Percentiles rank a stretch among this genome's conserved stretches.
These are phyloP conservation scores for Pichia cactophila DNA, from an alignment of 1,139 yeast species.

Conservation along the genomic window DNA sequence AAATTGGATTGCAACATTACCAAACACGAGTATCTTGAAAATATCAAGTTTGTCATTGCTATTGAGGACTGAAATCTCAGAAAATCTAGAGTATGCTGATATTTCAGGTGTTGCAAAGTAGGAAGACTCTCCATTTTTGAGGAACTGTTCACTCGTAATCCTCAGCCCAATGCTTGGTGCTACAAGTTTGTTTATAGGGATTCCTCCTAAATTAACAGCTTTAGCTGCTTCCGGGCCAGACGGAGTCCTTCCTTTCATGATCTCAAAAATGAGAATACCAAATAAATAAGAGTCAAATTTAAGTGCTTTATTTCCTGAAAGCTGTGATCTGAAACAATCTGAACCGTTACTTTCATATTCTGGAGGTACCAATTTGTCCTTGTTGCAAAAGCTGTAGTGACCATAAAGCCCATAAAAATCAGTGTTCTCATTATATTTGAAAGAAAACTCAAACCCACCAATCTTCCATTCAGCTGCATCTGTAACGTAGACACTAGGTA, in stretches of 20 bases:
- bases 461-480: slow-evolving; percentile 76
- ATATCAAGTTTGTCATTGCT: slow-evolving; percentile 47
- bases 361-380: slow-evolving; percentile 18
- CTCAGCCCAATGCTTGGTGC: slow-evolving; percentile 34
- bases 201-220: slow-evolving; percentile 9
- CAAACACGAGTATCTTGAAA: slow-evolving; percentile 37
- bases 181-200: slow-evolving; percentile 31
- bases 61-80: slow-evolving; percentile 44
- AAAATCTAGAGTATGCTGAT: slow-evolving; percentile 40
- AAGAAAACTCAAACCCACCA: slow-evolving; percentile 73
- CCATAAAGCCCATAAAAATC: slow-evolving; percentile 5
- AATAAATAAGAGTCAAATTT: slow-evolving; percentile 59
- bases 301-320: slow-evolving; percentile 26
- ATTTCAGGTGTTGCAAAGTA: slow-evolving; percentile 41
- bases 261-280: slow-evolving; percentile 47
- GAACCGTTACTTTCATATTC: slow-evolving; percentile 22
- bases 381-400: slow-evolving; percentile 1
- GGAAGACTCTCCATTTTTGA: slow-evolving; percentile 35
- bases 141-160: slow-evolving; percentile 42
- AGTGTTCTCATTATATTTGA: slow-evolving; percentile 35
- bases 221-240: slow-evolving; percentile 9
- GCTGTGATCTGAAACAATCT: slow-evolving; percentile 11
- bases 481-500: slow-evolving; percentile 55
- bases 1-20: slow-evolving; percentile 46
- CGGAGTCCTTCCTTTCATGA: slow-evolving; percentile 33